phyloP scores from a whole-genome alignment of 768 basidiomycete species.

The Tulasnella sp. region DNA sequence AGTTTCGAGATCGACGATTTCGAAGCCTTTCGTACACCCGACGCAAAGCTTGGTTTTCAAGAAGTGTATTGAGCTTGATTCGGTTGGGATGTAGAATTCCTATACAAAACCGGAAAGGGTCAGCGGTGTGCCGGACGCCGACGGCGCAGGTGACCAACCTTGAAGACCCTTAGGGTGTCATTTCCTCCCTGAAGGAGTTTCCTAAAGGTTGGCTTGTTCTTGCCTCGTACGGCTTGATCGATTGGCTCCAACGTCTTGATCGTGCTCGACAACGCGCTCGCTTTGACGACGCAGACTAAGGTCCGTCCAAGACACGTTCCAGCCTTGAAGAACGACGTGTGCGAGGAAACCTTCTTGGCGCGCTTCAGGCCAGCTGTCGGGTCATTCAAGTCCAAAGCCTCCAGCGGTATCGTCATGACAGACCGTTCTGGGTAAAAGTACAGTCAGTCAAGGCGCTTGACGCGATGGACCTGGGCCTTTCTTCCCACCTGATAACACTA shows the following conservation, averaged over 20 bases:
- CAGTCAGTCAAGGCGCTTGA: background rate
- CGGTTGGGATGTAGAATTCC: slow-evolving; percentile 99
- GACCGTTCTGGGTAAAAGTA: slow-evolving; percentile 64
- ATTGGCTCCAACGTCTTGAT: slow-evolving; percentile 98
- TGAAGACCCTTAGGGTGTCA: slow-evolving; percentile 88
- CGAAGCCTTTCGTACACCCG: slow-evolving; percentile 94
- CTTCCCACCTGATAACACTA: slow-evolving; percentile 87
- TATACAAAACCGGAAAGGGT: slow-evolving; percentile 38
- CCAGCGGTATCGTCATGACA: slow-evolving; percentile 93
- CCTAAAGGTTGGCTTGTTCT: slow-evolving; percentile 84
- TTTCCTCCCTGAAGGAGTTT: slow-evolving; percentile 92
- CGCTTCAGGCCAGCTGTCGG: slow-evolving; percentile 88
- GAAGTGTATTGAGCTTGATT: slow-evolving; percentile 95
- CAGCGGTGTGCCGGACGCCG: background rate
- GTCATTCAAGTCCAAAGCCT: slow-evolving; percentile 85
- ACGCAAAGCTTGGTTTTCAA: slow-evolving; percentile 96
- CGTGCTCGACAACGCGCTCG: slow-evolving; percentile 89
- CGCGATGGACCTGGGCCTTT: too few relatives aligned
- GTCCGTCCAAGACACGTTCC: slow-evolving; percentile 87
- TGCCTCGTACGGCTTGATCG: slow-evolving; percentile 75
- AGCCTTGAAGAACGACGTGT: slow-evolving; percentile 97
- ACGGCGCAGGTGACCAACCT: slow-evolving; percentile 49
- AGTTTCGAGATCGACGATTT: slow-evolving; percentile 96
- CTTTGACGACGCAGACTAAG: slow-evolving; percentile 95
- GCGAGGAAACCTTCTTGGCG: slow-evolving; percentile 90